Evolutionary conservation across 148 eudicot genomes (phyloP).

Genomic region (Euryodendron excelsum): DNA sequence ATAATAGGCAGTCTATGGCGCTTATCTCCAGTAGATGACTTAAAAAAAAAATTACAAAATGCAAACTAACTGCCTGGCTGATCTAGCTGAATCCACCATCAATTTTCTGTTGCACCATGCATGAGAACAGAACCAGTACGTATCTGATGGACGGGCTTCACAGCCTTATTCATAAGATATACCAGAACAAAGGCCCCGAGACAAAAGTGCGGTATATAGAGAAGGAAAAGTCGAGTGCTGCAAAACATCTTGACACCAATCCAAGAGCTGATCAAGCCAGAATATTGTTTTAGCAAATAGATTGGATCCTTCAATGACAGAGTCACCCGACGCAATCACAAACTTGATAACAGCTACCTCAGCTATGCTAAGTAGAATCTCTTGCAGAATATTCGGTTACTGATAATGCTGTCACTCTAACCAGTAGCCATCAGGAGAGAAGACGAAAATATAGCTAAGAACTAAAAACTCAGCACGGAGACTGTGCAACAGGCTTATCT

Average conservation of each 20-base stretch:
- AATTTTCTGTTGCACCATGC: slow-evolving; percentile 25
- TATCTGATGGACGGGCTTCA: slow-evolving; percentile 38
- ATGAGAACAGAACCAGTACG: slow-evolving; percentile 21
- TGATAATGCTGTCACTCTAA: slow-evolving; percentile 28
- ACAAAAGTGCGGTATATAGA: slow-evolving; percentile 26
- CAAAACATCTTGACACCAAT: slow-evolving; percentile 47
- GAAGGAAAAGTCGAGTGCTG: slow-evolving; percentile 27
- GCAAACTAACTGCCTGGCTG: slow-evolving; percentile 31
- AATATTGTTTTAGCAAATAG: background rate
- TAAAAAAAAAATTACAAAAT: slow-evolving; percentile 30
- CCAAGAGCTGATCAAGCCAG: slow-evolving; percentile 18
- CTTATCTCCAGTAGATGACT: slow-evolving; percentile 26
- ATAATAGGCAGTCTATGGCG: slow-evolving; percentile 19
- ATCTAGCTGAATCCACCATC: slow-evolving; percentile 44
- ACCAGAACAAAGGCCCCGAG: slow-evolving; percentile 26
- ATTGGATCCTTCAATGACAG: slow-evolving; percentile 16
- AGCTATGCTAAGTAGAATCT: background rate
- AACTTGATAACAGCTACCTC: slow-evolving; percentile 31
- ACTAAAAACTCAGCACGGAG: slow-evolving; percentile 23
- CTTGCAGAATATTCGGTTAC: slow-evolving; percentile 25
- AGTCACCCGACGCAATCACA: slow-evolving; percentile 26
- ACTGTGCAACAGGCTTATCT: slow-evolving; percentile 36
- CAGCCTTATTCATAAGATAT: slow-evolving; percentile 39
- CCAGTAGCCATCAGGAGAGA: slow-evolving; percentile 40
- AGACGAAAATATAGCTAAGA: slow-evolving; percentile 21